Evolutionary conservation across 2,329 filamentous ascomycete species (phyloP), one percentile per base, ranked within the genome.

Genomic region (Fusarium bactridioides): DNA sequence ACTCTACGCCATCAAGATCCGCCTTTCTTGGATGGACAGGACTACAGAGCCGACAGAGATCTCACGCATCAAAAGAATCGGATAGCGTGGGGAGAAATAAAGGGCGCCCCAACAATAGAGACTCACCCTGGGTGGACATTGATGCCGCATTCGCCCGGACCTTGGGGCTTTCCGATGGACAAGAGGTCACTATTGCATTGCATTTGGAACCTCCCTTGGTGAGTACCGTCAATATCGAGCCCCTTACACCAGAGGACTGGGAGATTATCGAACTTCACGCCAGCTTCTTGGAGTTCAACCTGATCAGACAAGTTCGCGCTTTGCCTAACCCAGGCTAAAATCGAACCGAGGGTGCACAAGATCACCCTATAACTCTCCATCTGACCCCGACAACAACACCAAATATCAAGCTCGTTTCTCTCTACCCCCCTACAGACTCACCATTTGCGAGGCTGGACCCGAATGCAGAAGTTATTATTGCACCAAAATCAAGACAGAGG

Each of bases 211-310:
- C 95, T 47, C 94, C 94, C 3, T 84, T 96, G 72, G 94, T 94
- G 53, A 94, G 97, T 80, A 98, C 94, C 3, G 92, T 99, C 81
- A 94, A 98, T 79, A 98, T 99, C 76, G 96, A 99, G 80, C 96
- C 96, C 35, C 83, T 98, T 77, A 98, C 95, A 0, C 91, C 95
- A 3, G 94, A 97, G 64, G 96, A 99, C 80, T 99, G 96, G 96
- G 96, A 99, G 83, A 97, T 98, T 77, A 98, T 99, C 76, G 96
- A 99, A 82, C 86, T 99, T 4, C 96, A 99, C 84, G 95, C 96
- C 8, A 96, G 92, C 18, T 99, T 98, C 79, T 86, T 99, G 53
- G 96, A 99, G 79, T 87, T 98, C 71, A 98, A 99, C 81, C 90
- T 99, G 57, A 86, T 97, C 33, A 93, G 92, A 47, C 96, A 99